Base-by-base conservation (phyloP, 129 eudicot species). In the Smallanthus sonchifolius region DNA sequence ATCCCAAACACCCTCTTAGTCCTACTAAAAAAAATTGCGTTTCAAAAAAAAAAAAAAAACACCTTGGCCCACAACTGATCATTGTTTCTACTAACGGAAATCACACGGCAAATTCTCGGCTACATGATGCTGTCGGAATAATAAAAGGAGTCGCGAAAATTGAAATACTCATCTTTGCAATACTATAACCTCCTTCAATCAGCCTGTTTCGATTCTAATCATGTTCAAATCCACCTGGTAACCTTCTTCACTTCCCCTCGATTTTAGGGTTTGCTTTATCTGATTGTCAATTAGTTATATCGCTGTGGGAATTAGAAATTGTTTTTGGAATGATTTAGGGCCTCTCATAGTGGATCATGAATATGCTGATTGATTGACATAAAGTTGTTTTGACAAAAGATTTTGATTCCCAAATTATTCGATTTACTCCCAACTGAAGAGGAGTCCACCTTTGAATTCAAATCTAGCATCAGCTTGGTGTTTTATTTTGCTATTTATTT, bases 161-260 rank as follows among this genome's bases (percentile, higher is more conserved):
- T 38, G 52, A 75, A 47, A 24, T 37, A 39, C 14, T 51, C 20
- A 2, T 49, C 10, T 40, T 30, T 54, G 48, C 66, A 32, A n/a
- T 10, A 42, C 28, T 66, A 15, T 20, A 76, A 38, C 45, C 66
- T 67, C 55, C 45, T 20, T 62, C 66, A 28, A 62, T 60, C 36
- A 47, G 35, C 77, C 34, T 7, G 37, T 44, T 43, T 56, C 61
- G 55, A 64, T 45, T 62, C 4, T 20, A 54, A 72, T 79, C 78
- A 72, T 79, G 83, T 65, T 79, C 74, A 24, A 56, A 40, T 44
- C 83, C 39, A 39, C 65, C 74, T 73, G 79, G 83, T 79, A 79
- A 68, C 54, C 48, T 68, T 34, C 63, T 56, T 63, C 28, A 35
- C 64, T 37, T 48, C 4, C 40, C 4, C 40, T 77, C 24, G 2